These are phyloP conservation scores for Cornus controversa DNA, from an alignment of 148 eudicot genomes.

Conservation along the genomic window DNA sequence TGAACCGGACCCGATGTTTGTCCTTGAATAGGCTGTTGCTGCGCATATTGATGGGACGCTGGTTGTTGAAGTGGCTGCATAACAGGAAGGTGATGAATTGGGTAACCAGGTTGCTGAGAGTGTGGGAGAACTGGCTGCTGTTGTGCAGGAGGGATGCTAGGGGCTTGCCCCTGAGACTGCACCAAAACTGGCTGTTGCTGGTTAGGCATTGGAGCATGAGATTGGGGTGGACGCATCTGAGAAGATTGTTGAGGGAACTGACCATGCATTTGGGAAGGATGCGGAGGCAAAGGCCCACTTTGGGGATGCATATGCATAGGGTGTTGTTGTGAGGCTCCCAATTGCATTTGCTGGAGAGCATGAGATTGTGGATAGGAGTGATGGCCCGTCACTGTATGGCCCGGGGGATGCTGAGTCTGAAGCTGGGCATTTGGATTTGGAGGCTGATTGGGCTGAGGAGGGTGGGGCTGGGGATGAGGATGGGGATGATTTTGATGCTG, in stretches of 20 bases:
- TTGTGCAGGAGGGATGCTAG: constrained; percentile 39
- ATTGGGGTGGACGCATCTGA: constrained; percentile 53
- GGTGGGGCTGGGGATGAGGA: constrained; percentile 25
- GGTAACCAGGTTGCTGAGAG: constrained; percentile 53
- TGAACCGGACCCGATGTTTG: constrained; percentile 34
- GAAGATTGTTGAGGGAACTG: constrained; percentile 60
- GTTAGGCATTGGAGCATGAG: constrained; percentile 42
- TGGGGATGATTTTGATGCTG: constrained; percentile 46
- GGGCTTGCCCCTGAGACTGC: constrained; percentile 51
- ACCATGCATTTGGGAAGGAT: constrained; percentile 45
- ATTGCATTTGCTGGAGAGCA: constrained; percentile 45
- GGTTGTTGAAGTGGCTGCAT: constrained; percentile 55
- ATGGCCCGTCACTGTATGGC: constrained; percentile 30
- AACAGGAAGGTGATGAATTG: constrained; percentile 54
- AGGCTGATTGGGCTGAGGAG: constrained; percentile 21
- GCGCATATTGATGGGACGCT: constrained; percentile 52
- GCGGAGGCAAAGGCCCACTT: constrained; percentile 45
- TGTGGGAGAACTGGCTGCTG: constrained; percentile 46
- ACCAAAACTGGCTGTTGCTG: constrained; percentile 48
- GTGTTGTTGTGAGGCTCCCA: constrained; percentile 45
- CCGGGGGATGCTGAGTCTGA: constrained; percentile 22
- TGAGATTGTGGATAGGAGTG: constrained; percentile 44
- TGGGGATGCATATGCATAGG: constrained; percentile 31
- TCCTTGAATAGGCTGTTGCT: constrained; percentile 47
- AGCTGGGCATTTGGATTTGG: constrained; percentile 18